Evolutionary conservation across 2,329 filamentous ascomycete species (phyloP), one percentile per base, ranked within the genome.

Genomic region (Sarocladium strictum): DNA sequence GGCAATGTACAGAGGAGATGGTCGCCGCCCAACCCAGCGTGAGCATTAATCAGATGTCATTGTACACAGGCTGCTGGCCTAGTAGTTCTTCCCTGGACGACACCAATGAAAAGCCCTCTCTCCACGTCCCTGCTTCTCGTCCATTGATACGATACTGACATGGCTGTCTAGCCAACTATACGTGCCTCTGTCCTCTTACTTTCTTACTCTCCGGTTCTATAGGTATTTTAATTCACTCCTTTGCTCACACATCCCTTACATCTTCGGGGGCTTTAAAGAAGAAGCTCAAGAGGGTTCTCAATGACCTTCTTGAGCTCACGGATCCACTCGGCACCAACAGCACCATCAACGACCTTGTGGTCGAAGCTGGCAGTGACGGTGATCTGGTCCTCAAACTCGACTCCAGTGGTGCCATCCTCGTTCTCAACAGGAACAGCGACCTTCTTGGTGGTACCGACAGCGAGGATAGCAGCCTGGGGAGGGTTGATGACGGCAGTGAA

Each of bases 401-500:
- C 78, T 54, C 73, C 69, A 17, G 81, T 75, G 43, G 84, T 84
- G 57, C 90, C 91, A 59, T 96, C 90, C 74, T 94, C 92, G 56
- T 81, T 85, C 79, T 95, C 89, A 38, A 83, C 83, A 53, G 90
- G 91, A 55, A 97, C 77, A 47, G 95, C 90, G 54, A 97, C 93
- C 87, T 97, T 97, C 77, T 89, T 89, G 64, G 90, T 91, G 62
- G 91, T 95, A 66, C 95, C 94, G 57, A 99, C 89, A 54, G 94
- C 93, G 60, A 99, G 81, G 71, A 99, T 99, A 68, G 85, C 88
- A 54, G 94, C 89, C 79, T 99, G 95, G 54, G 94, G 94, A 62
- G 95, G 94, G 84, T 99, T 99, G 82, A 99, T 96, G 68, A 99
- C 89, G 63, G 94, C 94, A 53, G 94, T 97, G 78, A 99, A 99